Evolutionary conservation across 2,329 filamentous ascomycete species (phyloP), one percentile per base, ranked within the genome.

Genomic region (Nemania diffusa): DNA sequence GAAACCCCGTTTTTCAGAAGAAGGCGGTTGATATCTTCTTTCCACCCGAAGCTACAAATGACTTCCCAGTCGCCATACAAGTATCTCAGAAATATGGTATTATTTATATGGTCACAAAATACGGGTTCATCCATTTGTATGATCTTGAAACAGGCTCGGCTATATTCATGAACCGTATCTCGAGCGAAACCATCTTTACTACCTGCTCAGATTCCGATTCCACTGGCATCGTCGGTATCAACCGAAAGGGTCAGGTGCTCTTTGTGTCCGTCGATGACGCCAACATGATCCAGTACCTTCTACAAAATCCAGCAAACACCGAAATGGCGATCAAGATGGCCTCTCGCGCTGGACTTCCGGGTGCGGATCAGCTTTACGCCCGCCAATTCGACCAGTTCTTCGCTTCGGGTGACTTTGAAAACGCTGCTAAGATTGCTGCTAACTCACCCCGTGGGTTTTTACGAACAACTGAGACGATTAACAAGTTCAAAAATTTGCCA

Each of bases 111-210:
- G 93, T 99, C 70, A 99, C 96, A 64, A 99, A 99, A 81, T 99
- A 97, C 77, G 96, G 96, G 60, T 99, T 98, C 83, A 98, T 99
- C 75, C 96, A 99, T 82, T 88, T 99, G 26, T 98, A 99, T 82
- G 97, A 99, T 77, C 89, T 99, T 64, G 97, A 99, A 84, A 96
- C 92, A 7, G 97, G 93, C 65, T 92, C 92, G 13, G 97, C 93
- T 79, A 96, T 99, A 78, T 99, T 97, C 88, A 97, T 99, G 94
- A 99, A 99, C 86, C 92, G 97, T 75, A 99, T 99, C 77, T 99
- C 96, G 37, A 97, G 94, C 84, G 96, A 99, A 79, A 99, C 96
- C 27, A 98, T 99, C 79, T 99, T 99, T 84, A 97, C 95, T 27
- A 97, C 94, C 22, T 91, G 93, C 53, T 84, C 90, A 40, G 96